These are phyloP conservation scores for Rhododendron griersonianum DNA, from an alignment of 148 eudicot genomes.

Conservation along the genomic window DNA sequence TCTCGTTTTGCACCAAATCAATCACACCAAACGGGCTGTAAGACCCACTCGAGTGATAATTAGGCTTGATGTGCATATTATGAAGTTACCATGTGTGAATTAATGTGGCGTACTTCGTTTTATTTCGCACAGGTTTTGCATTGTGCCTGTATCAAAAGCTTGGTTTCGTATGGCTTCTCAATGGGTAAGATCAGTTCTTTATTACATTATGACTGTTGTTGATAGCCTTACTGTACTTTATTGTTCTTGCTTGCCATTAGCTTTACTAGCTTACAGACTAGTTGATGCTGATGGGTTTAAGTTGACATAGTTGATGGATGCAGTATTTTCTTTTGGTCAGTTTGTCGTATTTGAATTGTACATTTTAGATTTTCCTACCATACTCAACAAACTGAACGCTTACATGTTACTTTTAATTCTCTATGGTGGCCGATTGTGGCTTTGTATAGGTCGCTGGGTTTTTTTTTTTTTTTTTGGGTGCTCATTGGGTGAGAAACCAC, in stretches of 20 bases:
- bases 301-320: not conserved
- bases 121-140: not conserved
- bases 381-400: not conserved
- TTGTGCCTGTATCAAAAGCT: conserved; percentile 6
- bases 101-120: not conserved
- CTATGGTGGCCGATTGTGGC: not conserved
- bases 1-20: not conserved
- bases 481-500: not conserved
- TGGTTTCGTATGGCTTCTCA: not conserved
- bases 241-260: not conserved
- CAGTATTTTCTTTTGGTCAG: not conserved
- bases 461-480: not conserved
- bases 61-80: not conserved
- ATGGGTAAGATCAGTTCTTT: not conserved
- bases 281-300: no score
- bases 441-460: no score
- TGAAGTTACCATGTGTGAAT: not conserved
- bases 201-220: no score
- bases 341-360: not conserved
- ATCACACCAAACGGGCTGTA: not conserved
- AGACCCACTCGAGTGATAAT: not conserved
- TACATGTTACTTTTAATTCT: not conserved
- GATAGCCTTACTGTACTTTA: not conserved
- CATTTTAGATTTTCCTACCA: not conserved
- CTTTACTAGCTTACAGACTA: not conserved